phyloP scores from a whole-genome alignment of 495 filamentous ascomycete species.

The Penicillium fimorum region DNA sequence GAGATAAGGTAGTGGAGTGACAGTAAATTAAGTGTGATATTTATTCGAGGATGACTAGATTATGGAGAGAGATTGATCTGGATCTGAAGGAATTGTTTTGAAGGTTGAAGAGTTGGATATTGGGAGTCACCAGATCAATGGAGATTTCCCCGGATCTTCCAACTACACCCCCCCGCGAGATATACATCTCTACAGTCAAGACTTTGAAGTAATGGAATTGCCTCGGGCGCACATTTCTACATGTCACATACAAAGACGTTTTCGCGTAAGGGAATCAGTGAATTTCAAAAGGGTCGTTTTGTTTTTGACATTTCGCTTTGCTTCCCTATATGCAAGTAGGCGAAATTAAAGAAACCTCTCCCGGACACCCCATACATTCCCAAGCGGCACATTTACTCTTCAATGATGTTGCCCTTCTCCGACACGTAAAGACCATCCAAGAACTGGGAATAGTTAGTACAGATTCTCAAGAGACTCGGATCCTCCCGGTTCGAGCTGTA shows the following conservation, averaged over 20 bases:
- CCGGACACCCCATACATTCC: constrained; percentile 43
- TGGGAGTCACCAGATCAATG: neutral
- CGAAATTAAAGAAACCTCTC: constrained; percentile 46
- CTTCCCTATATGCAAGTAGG: constrained; percentile 47
- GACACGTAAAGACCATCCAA: constrained; percentile 99
- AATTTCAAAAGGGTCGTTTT: constrained; percentile 43
- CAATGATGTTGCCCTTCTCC: constrained; percentile 89
- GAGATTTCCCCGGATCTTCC: constrained; percentile 2
- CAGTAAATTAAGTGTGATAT: neutral
- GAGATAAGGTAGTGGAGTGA: neutral
- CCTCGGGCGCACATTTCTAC: constrained; percentile 21
- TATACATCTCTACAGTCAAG: neutral
- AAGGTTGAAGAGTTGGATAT: constrained; percentile 3
- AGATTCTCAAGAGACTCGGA: constrained; percentile 20
- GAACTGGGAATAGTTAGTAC: constrained; percentile 63
- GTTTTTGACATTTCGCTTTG: constrained; percentile 47
- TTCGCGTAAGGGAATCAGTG: constrained; percentile 24
- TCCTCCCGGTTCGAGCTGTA: neutral
- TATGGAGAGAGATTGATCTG: neutral
- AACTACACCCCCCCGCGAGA: neutral
- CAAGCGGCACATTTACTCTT: constrained; percentile 55
- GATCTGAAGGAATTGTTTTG: neutral
- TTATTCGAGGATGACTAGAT: neutral
- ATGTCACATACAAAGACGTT: constrained; percentile 30
- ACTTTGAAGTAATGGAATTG: constrained; percentile 7